Evolutionary conservation across 2,329 filamentous ascomycete species (phyloP), one percentile per base, ranked within the genome.

Genomic region (Aspergillus novoparasiticus): DNA sequence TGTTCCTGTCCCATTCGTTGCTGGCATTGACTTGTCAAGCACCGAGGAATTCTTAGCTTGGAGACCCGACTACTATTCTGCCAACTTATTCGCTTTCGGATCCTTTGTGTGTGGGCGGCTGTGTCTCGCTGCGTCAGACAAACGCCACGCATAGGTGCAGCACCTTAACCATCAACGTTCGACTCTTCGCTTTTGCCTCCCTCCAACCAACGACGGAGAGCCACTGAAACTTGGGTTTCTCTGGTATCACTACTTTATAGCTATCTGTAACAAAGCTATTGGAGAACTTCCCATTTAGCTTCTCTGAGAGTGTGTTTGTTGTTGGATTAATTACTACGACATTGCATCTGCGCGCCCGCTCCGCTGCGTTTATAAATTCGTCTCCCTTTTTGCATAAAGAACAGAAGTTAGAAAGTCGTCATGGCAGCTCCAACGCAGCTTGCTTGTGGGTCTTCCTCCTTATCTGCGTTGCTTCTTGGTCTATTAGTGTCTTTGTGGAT

Each of bases 391-490:
- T 63, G 30, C 23, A 58, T 45, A 34, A 21, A 67, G 30, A 56
- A 62, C 45, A 63, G 60, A 45, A 51, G 59, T 60, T 32, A 61
- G 41, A 63, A 28, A 63, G 65, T 72, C 69, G 71, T 70, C 57
- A 97, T 97, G 93, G 91, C 92, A 80, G 89, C 86, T 85, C 89
- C 92, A 76, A 90, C 94, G 83, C 94, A 97, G 88, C 91, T 97
- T 89, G 92, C 93, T 82, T 97, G 87, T 89, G 79, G 66, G 86
- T 81, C 60, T 66, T 59, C 39, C 51, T 26, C 14, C 48, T 23
- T 19, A 57, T 45, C 6, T 48, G 48, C 34, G 12, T 60, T 12
- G 36, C 36, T 19, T 57, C 16, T 19, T n/a, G 26, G 51, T 3
- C 16, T 50, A 36, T 46, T 34, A 34, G 30, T 14, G 57, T 30